Evolutionary conservation across 768 basidiomycete species (phyloP).

Genomic region (Mycena indigotica): DNA sequence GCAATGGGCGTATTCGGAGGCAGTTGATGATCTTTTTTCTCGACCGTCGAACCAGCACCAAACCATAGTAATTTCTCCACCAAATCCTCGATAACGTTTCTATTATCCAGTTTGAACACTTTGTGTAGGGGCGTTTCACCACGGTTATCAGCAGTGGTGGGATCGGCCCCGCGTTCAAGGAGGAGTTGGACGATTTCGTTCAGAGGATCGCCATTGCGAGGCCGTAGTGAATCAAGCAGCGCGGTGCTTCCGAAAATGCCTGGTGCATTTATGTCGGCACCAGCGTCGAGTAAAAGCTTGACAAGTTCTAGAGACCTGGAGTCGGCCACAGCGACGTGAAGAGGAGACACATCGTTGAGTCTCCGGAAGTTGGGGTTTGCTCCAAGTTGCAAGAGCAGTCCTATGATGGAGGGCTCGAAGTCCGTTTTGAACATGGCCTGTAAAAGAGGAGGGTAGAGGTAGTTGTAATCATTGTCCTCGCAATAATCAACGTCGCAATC

Average conservation of each 20-base stretch:
- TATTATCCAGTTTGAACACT: not conserved
- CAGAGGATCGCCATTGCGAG: not conserved
- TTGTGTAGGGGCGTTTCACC: not conserved
- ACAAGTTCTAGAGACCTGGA: not conserved
- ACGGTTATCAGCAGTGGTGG: not conserved
- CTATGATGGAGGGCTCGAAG: not conserved
- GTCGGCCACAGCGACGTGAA: not conserved
- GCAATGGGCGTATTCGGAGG: not conserved
- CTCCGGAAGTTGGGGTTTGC: not conserved
- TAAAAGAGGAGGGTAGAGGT: not conserved
- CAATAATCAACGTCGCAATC: no score
- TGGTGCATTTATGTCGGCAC: not conserved
- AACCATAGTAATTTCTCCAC: not conserved
- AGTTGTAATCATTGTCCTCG: not conserved
- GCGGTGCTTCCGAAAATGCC: not conserved
- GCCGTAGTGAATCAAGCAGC: not conserved
- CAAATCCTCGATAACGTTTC: not conserved
- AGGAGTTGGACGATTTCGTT: not conserved
- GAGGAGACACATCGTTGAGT: not conserved
- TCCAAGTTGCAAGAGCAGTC: not conserved
- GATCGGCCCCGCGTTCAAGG: not conserved
- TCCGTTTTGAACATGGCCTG: not conserved
- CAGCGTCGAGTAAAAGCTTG: not conserved
- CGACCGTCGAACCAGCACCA: not conserved
- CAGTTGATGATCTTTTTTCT: not conserved